Base-by-base conservation (phyloP, 345 rosid species). In the Orychophragmus violaceus region DNA sequence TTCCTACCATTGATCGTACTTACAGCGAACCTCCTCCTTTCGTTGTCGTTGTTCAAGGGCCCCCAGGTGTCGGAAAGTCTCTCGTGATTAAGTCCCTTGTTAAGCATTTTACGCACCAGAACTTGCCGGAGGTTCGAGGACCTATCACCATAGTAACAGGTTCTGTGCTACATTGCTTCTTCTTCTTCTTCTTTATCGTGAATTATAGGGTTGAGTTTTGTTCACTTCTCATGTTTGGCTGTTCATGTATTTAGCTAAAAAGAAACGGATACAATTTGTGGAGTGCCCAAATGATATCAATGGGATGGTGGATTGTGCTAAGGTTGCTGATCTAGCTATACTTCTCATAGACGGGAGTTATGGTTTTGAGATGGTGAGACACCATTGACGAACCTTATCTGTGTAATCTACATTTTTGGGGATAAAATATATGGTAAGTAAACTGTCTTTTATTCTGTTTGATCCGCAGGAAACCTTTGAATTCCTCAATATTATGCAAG, bases 261-360 rank as follows among this genome's bases (percentile, higher is more conserved):
- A 82, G 60, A 75, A 87, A 74, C 67, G 97, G 28, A 74, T 90
- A 67, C 88, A 84, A 48, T 82, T 90, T 74, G 92, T 90, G 68
- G 95, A 90, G 70, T 87, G 95, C 52, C 97, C 92, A 3, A 87
- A 85, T 77, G 90, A 90, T 64, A 84, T 90, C 66, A 90, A 90
- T 74, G 90, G 90, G 61, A 87, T 90, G 97, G 79, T 87, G 51
- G 95, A 87, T 68, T 82, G 83, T 53, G 92, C 95, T 17, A 90
- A 90, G 68, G 80, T 73, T 74, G 92, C 95, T 66, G 95, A 90
- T 78, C 63, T 87, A 42, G 95, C 95, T n/a, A 57, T 90, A 76
- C 91, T 90, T 62, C 79, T 90, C 44, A 82, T 81, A 51, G 95
- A 86, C 66, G 95, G 87, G 77, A 90, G 97, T 68, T 90, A 87